Evolutionary conservation across 805 yeast genomes (phyloP).

Genomic region (Barnettozyma sucrosica): DNA sequence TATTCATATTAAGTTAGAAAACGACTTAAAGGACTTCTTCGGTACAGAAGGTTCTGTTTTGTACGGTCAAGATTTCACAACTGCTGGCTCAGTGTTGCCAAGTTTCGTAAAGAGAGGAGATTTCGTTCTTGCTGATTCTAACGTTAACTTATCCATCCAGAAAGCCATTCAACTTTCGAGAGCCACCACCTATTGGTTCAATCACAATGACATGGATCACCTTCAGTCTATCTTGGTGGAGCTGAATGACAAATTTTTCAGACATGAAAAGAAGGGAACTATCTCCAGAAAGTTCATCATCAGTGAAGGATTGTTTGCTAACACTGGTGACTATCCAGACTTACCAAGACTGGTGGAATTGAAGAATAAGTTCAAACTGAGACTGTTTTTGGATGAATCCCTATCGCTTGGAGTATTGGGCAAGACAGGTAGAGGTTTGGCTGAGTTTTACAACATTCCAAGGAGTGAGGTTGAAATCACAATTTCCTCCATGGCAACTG

Average conservation of each 20-base stretch:
- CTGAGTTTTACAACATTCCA: slow-evolving; percentile 65
- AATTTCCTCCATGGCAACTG: slow-evolving; percentile 76
- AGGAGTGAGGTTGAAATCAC: slow-evolving; percentile 71
- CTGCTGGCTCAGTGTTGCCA: slow-evolving; percentile 84
- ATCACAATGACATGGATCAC: slow-evolving; percentile 86
- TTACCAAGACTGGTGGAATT: slow-evolving; percentile 64
- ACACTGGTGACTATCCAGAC: slow-evolving; percentile 73
- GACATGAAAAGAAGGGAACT: slow-evolving; percentile 44
- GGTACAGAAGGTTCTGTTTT: slow-evolving; percentile 74
- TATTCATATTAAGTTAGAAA: slow-evolving; percentile 75
- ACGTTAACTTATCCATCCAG: slow-evolving; percentile 70
- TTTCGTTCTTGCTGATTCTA: slow-evolving; percentile 79
- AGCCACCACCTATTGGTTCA: slow-evolving; percentile 65
- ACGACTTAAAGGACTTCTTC: slow-evolving; percentile 66
- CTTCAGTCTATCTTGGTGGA: slow-evolving; percentile 63
- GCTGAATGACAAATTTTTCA: slow-evolving; percentile 17
- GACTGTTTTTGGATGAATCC: slow-evolving; percentile 84
- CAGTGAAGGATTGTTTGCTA: slow-evolving; percentile 84
- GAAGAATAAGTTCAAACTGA: slow-evolving; percentile 76
- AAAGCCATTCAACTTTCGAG: slow-evolving; percentile 85
- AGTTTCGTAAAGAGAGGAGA: slow-evolving; percentile 96
- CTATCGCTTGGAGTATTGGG: slow-evolving; percentile 86
- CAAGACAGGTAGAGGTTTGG: slow-evolving; percentile 73
- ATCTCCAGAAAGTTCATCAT: slow-evolving; percentile 86
- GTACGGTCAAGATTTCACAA: slow-evolving; percentile 89